These are phyloP conservation scores for Pleurotus giganteus DNA, from an alignment of 768 basidiomycete species.

Conservation along the genomic window DNA sequence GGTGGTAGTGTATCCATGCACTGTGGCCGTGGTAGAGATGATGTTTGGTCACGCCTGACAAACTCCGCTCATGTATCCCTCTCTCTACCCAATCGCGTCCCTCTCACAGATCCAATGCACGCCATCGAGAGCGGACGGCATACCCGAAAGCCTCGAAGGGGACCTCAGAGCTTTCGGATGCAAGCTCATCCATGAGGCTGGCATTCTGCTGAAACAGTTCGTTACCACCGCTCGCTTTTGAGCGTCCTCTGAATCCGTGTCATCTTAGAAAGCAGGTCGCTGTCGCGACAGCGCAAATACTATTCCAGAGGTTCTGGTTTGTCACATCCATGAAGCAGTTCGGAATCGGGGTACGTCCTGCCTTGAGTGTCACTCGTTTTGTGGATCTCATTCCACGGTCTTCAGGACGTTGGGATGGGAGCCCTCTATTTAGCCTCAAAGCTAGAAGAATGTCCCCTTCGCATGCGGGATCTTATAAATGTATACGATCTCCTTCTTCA, in stretches of 20 bases:
- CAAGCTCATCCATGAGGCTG: slow-evolving; percentile 93
- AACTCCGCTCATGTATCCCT: slow-evolving; percentile 14
- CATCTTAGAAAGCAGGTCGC: slow-evolving; percentile 85
- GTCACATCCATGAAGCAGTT: slow-evolving; percentile 94
- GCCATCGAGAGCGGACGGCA: slow-evolving; percentile 80
- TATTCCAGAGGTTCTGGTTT: slow-evolving; percentile 97
- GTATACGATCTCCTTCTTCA: slow-evolving; percentile 89
- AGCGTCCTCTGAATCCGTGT: background rate
- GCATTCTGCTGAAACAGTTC: slow-evolving; percentile 86
- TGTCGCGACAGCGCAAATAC: slow-evolving; percentile 92
- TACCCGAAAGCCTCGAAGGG: slow-evolving; percentile 79
- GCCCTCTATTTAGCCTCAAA: slow-evolving; percentile 87
- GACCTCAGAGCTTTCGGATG: slow-evolving; percentile 90
- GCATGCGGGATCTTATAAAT: slow-evolving; percentile 94
- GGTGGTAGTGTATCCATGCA: slow-evolving; percentile 41
- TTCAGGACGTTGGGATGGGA: slow-evolving; percentile 86
- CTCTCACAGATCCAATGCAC: slow-evolving; percentile 73
- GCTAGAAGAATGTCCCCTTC: slow-evolving; percentile 86
- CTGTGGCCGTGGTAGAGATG: too few relatives aligned
- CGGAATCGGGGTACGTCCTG: slow-evolving; percentile 74
- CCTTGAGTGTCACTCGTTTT: slow-evolving; percentile 7
- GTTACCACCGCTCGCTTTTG: slow-evolving; percentile 21
- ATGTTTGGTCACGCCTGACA: too few relatives aligned
- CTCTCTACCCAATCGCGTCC: slow-evolving; percentile 82
- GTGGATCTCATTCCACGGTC: slow-evolving; percentile 6